Evolutionary conservation across 768 basidiomycete genomes (phyloP), one percentile per base, ranked within the genome.

Genomic region (Sporobolomyces roseus): DNA sequence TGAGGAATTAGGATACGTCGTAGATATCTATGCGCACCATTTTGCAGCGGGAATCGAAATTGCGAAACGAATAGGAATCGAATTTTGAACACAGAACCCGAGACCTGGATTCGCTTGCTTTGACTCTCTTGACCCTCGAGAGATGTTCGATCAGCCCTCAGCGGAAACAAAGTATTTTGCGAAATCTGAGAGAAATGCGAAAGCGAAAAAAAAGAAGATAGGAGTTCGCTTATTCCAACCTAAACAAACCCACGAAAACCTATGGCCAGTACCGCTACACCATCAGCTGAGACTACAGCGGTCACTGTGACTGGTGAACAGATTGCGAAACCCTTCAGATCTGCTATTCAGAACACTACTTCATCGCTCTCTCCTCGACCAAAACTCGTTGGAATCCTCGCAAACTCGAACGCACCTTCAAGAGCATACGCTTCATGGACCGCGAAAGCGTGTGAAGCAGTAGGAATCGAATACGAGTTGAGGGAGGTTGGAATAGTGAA

Each of bases 401-500:
- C 90, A 0, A 94, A 92, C 1, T 84, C 87, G 1, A 86, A 87
- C 7, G 85, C 85, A 10, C 90, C 91, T 0, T 90, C 89, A 78
- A 85, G 83, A 73, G 84, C 83, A 74, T 94, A 94, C 75, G 88
- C 91, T 12, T 87, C 93, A 67, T 97, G 96, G 78, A 97, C 96
- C 35, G 83, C 83, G 77, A 93, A 87, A 77, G 91, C 93, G 74
- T 98, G 96, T 78, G 85, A 88, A 48, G 87, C 85, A 43, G 83
- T 98, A 33, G 93, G 93, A 0, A 86, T 99, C 59, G 84, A 87
- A 41, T 99, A 92, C 77, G 86, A 90, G 58, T 82, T 99, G 66
- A 86, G 85, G 74, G 81, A 80, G 67, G 87, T 86, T 10, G 91
- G 89, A 0, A 83, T 85, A 7, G 86, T 87, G 6, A 79, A 82